Evolutionary conservation across 2,329 filamentous ascomycete genomes (phyloP), one percentile per base, ranked within the genome.

Genomic region (Lachnellula cervina): DNA sequence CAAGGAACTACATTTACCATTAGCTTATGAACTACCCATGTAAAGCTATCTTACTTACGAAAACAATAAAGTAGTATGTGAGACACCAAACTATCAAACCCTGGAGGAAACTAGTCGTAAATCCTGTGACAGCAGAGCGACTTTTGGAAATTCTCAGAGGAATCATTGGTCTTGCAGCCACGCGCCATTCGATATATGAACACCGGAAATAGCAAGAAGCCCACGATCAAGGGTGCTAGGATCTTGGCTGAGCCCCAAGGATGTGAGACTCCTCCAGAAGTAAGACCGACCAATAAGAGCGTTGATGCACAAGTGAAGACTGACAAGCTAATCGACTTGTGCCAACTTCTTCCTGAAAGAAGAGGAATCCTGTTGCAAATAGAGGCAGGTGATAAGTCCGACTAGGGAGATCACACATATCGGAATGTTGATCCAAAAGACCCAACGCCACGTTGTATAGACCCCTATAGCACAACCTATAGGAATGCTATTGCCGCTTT

Each of bases 1-100:
- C 51, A 32, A 53, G 51, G 40, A 53, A 53, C 51, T 53, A 38
- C 11, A 37, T 37, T 37, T 14, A 37, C 34, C 34, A 7, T 37
- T 37, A 14, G 14, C 34, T 37, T 37, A n/a, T n/a, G n/a, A n/a
- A n/a, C n/a, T n/a, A n/a, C n/a, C n/a, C n/a, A n/a, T n/a, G n/a
- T n/a, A n/a, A n/a, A n/a, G n/a, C n/a, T n/a, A n/a, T n/a, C n/a
- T n/a, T n/a, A 37, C 34, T 37, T 14, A 37, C 34, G 14, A 37
- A 37, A 7, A 37, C 34, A 14, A 37, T 14, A 14, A 37, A 37
- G 34, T 37, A 37, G 34, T 37, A 37, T 7, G 14, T 7, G 7
- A 37, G 14, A 37, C 34, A 37, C 34, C 34, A 37, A 14, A 37
- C 7, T 37, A 37, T 37, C 34, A 37, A 37, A 7, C 34, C 34